These are phyloP conservation scores for Termitomyces sp. DNA, from an alignment of 1,284 basidiomycete genomes.

Conservation along the genomic window DNA sequence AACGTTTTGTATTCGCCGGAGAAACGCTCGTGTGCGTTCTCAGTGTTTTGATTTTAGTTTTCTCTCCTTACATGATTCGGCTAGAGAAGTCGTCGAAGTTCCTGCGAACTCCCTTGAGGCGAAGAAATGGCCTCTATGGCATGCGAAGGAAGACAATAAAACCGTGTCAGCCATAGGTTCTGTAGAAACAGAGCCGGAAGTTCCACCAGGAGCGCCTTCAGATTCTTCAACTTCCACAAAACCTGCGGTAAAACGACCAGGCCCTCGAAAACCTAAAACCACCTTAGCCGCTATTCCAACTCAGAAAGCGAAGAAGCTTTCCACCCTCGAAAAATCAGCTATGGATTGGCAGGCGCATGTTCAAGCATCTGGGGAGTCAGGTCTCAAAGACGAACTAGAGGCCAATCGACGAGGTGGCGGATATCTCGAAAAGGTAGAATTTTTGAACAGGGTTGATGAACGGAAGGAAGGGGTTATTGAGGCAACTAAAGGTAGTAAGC, in stretches of 20 bases:
- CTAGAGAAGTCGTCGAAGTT: conserved; percentile 69
- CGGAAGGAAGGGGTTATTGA: conserved; percentile 63
- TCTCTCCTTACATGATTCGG: conserved; percentile 18
- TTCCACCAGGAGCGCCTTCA: conserved; percentile 4
- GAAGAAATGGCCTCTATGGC: conserved; percentile 63
- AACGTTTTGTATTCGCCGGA: conserved; percentile 67
- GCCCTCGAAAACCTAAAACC: conserved; percentile 61
- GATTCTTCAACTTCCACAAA: conserved; percentile 12
- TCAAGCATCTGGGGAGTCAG: conserved; percentile 33
- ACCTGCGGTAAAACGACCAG: conserved; percentile 37
- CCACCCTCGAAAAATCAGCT: conserved; percentile 76
- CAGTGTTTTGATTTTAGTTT: neutral
- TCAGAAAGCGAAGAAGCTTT: conserved; percentile 64
- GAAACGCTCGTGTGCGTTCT: conserved; percentile 60
- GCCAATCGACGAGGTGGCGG: conserved; percentile 67
- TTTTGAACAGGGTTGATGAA: conserved; percentile 68
- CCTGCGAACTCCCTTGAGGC: conserved; percentile 67
- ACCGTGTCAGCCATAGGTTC: conserved; percentile 7
- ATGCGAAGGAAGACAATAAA: conserved; percentile 19
- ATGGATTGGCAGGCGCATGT: conserved; percentile 78
- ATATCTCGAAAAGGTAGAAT: conserved; percentile 79
- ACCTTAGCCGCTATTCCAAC: conserved; percentile 43
- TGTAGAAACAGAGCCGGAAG: neutral
- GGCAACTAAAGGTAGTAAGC: conserved; percentile 48
- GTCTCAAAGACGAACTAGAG: conserved; percentile 64